Conservation (phyloP, 78 protist species). For the Monosiga brevicollis region DNA sequence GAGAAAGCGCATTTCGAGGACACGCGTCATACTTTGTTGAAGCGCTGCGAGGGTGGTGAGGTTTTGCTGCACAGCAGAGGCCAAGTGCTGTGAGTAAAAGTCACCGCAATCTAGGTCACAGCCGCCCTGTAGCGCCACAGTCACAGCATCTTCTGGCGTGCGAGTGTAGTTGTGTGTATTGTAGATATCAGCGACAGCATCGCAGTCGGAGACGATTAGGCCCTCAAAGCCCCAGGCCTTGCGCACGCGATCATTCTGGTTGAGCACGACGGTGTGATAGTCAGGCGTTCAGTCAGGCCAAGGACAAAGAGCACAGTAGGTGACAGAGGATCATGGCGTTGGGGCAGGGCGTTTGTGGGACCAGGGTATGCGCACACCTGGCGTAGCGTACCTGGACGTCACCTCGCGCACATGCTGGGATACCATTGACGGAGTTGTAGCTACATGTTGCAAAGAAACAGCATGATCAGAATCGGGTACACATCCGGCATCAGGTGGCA, state of each 20-base stretch:
- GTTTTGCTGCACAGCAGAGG: neutral
- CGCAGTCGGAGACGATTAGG: slow-evolving; percentile 4
- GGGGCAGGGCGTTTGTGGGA: slow-evolving; percentile 13
- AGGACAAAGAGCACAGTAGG: no score
- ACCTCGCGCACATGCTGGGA: no score
- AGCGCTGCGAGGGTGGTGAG: neutral
- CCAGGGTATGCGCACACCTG: neutral
- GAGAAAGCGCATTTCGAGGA: neutral
- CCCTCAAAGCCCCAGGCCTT: slow-evolving; percentile 5
- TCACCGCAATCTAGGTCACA: neutral
- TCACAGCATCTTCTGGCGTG: neutral
- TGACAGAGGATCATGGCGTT: no score
- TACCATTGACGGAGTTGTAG: neutral
- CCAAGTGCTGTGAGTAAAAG: neutral
- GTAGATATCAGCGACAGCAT: neutral
- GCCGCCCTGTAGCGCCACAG: neutral
- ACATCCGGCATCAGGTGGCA: neutral
- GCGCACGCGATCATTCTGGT: neutral
- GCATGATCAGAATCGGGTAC: neutral
- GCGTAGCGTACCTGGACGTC: neutral
- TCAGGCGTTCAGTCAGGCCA: neutral
- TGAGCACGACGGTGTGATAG: no score
- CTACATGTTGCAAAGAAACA: neutral
- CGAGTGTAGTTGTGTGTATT: neutral
- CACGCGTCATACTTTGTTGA: neutral